Base-by-base conservation (phyloP, 1,284 basidiomycete genomes). In the Gomphus bonarii region DNA sequence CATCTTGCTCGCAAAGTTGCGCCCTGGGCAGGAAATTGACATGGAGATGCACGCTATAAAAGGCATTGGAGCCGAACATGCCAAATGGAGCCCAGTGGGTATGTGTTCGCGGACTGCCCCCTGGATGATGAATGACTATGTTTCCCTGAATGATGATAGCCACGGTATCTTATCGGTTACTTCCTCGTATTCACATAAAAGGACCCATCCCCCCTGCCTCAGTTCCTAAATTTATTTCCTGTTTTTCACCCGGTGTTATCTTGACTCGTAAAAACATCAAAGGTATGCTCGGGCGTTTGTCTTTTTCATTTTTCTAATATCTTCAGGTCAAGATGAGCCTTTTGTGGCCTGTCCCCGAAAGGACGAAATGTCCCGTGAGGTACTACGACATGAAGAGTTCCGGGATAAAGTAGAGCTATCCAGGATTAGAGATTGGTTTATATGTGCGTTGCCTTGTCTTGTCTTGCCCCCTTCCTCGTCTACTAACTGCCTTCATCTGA, bases 31-130 rank as follows among this genome's bases (percentile, higher is more conserved):
- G 68, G 76, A 78, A 50, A 75, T 97, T 44, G 78, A 88, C 36
- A 80, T 95, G 71, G 91, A 97, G 67, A 67, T 97, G 59, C 95
- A 99, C 68, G 95, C 93, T 50, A 77, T 95, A 59, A 98, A 98
- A 68, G 91, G 94, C 7, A 82, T 92, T n/a, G 95, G 93, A 20
- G 92, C 91, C 65, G 93, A 95, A 64, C 97, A 99, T 67, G 94
- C 97, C 44, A 99, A 99, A 68, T 99, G 91, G 71, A 92, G 84
- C 58, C 93, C 97, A n/a, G 97, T 99, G 53, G 91, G 91, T 91
- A 63, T 61, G 89, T 75, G 4, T 8, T 18, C 9, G 28, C 22
- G 12, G 28, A 31, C 14, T 25, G 28, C 31, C 3, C 38, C 33
- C 28, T 35, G 35, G 33, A 10, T 40, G 11, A 18, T 31, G 11